Evolutionary conservation across 208 protist genomes (phyloP).

Genomic region (Dictyostelium gargantuum): DNA sequence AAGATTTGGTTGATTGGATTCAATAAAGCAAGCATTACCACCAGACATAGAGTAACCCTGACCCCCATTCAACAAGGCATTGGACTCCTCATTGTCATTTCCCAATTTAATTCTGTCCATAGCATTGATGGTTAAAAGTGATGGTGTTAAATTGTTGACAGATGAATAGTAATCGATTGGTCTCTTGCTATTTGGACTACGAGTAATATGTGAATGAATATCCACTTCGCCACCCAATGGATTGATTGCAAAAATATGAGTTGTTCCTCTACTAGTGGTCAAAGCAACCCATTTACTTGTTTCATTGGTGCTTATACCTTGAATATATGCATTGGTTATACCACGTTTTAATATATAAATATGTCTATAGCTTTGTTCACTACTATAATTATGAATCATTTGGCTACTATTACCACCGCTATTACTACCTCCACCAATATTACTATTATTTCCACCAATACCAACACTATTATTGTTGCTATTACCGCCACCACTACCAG

Average conservation of each 20-base stretch:
- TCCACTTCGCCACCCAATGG: constrained; percentile 45
- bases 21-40: constrained; percentile 42
- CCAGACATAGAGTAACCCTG: not conserved
- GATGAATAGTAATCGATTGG: constrained; percentile 14
- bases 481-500: not conserved
- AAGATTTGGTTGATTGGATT: not conserved
- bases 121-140: constrained; percentile 18
- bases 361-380: constrained; percentile 21
- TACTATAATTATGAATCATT: not conserved
- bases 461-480: not conserved
- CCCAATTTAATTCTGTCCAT: constrained; percentile 61
- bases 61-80: not conserved
- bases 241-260: constrained; percentile 56
- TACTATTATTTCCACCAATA: not conserved
- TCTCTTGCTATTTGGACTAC: not conserved
- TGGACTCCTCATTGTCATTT: constrained; percentile 3
- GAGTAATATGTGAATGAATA: constrained; percentile 47
- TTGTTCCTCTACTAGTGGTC: constrained; percentile 42
- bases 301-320: constrained; percentile 39
- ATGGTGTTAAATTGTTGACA: constrained; percentile 5
- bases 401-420: not conserved
- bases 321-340: constrained; percentile 59
- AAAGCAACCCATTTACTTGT: constrained; percentile 42
- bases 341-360: constrained; percentile 65
- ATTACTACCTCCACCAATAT: not conserved